Base-by-base conservation (phyloP, 208 protist species). In the Trypanosoma theileri region DNA sequence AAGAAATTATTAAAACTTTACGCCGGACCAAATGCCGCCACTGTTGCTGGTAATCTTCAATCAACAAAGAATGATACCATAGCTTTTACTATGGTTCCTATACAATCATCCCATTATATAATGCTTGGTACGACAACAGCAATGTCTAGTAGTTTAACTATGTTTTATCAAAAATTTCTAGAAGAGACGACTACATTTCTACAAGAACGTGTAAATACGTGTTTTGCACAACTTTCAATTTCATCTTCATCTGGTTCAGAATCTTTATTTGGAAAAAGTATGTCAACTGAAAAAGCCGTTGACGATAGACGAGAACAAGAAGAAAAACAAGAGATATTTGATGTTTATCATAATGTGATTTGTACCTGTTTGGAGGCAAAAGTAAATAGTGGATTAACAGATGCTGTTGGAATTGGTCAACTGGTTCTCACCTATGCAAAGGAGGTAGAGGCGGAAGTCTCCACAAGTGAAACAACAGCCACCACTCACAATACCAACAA, bases 301-400 rank as follows among this genome's bases (percentile, higher is more conserved):
- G 24, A 16, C 19, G 51, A 21, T 41, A 31, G 48, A 40, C 8
- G 31, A 26, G 42, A 53, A 31, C 19, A 57, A 35, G 19, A 50
- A 14, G 17, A 52, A 11, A 56, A 65, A 22, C 40, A 56, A 40
- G 60, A 75, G 14, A 6, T 48, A 16, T 26, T 42, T 11, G 71
- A 76, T 22, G 26, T 66, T 50, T 76, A 76, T 60, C 58, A 76
- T 46, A 58, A 26, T 22, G 52, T 70, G 52, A 35, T 76, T 19
- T 61, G 51, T 24, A 48, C 59, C 4, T 76, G 48, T 51, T 21
- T 76, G 21, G 71, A 69, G 24, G 63, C 63, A 11, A 76, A 76
- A 58, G 63, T 63, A 17, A 76, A 54, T 17, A 76, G 63, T 48
- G 62, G 63, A 6, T 16, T 76, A 4, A 70, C 71, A 10, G 57